Evolutionary conservation across 2,329 filamentous ascomycete species (phyloP).

Genomic region (Fonsecaea nubica): DNA sequence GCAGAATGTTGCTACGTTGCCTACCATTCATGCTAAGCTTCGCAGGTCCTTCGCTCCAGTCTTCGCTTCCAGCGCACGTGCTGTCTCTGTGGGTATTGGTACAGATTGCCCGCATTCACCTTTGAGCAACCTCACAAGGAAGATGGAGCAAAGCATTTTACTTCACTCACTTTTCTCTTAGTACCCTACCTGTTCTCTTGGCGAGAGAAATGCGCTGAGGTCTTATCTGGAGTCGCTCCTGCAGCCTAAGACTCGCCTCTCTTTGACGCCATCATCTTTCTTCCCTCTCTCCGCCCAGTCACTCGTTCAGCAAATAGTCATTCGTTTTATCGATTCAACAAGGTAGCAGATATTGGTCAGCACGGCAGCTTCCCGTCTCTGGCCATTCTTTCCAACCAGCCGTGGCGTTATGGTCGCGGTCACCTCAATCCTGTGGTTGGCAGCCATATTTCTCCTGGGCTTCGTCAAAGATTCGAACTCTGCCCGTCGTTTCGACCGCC

Average conservation of each 20-base stretch:
- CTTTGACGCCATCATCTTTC: constrained; percentile 16
- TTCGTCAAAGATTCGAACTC: constrained; percentile 16
- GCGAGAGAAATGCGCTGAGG: constrained; percentile 1
- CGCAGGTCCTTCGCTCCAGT: neutral
- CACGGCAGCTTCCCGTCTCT: constrained; percentile 20
- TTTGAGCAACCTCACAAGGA: neutral
- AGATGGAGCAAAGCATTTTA: neutral
- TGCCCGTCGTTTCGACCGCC: constrained; percentile 26
- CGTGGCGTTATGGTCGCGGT: constrained; percentile 30
- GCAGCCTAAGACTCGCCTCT: constrained; percentile 9
- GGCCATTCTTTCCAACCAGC: constrained; percentile 33
- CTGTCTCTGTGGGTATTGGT: neutral
- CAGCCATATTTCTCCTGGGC: constrained; percentile 17
- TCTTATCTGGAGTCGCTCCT: constrained; percentile 4
- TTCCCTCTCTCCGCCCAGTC: constrained; percentile 22
- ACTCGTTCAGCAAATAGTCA: constrained; percentile 21
- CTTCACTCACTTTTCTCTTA: neutral
- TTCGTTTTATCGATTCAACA: constrained; percentile 7
- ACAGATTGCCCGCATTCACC: neutral
- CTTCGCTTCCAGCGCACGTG: neutral
- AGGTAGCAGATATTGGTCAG: constrained; percentile 14
- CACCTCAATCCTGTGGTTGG: constrained; percentile 20
- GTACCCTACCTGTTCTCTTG: neutral
- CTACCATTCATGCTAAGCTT: neutral
- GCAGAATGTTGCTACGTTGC: neutral